Conservation (phyloP, 305 asterid species). For the Solanum hybrid region DNA sequence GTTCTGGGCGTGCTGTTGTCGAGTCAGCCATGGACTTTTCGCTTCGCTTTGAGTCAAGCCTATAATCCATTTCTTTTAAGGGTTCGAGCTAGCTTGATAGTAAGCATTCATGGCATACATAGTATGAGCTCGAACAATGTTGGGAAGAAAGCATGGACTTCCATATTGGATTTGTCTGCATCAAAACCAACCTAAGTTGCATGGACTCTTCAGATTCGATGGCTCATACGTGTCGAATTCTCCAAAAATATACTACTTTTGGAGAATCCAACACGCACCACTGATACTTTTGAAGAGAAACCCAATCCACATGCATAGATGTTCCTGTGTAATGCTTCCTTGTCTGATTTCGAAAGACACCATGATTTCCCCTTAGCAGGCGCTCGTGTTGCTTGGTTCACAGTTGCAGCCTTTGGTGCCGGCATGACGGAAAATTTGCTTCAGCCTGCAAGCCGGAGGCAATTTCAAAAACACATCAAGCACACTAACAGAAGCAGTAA, state of each 20-base stretch:
- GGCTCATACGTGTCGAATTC: background rate
- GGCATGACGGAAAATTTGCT: constrained; percentile 12
- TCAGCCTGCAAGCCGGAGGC: constrained; percentile 36
- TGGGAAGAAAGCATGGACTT: constrained; percentile 22
- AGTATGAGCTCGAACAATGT: constrained; percentile 33
- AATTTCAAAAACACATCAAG: constrained; percentile 28
- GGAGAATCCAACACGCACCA: background rate
- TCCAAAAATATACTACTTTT: background rate
- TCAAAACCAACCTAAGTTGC: background rate
- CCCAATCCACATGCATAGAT: constrained; percentile 12
- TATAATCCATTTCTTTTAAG: background rate
- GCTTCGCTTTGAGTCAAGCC: background rate
- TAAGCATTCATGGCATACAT: constrained; percentile 41
- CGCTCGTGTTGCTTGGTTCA: constrained; percentile 4
- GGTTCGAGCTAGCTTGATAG: constrained; percentile 8
- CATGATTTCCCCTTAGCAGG: constrained; percentile 10
- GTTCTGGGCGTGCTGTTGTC: background rate
- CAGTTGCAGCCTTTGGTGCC: constrained; percentile 1
- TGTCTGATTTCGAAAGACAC: constrained; percentile 25
- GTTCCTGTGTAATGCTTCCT: constrained; percentile 27
- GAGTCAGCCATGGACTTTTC: background rate
- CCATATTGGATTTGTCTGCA: background rate
- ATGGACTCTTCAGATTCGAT: background rate
- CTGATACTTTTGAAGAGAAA: background rate
- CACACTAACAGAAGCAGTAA: constrained; percentile 20